Percentiles rank a stretch among this genome's conserved stretches.
Evolutionary conservation across 306 rosid genomes (phyloP).

Genomic region (Vigna unguiculata): DNA sequence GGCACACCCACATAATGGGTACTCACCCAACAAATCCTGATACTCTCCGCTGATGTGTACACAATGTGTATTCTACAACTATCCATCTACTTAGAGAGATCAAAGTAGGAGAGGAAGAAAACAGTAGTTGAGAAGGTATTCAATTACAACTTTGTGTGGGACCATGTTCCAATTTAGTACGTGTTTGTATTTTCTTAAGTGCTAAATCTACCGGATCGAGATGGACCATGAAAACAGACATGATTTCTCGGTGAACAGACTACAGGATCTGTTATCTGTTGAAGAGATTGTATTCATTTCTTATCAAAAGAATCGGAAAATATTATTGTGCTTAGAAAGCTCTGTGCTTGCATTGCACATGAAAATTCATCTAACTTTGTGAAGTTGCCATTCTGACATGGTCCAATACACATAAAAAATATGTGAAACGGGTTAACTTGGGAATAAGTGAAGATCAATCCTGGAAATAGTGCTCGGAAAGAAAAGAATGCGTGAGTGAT

Average conservation of each 20-base stretch:
- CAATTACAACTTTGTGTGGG: not conserved
- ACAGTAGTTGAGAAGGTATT: not conserved
- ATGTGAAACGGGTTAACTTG: constrained; percentile 25
- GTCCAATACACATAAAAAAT: not conserved
- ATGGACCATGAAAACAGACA: not conserved
- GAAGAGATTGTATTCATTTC: not conserved
- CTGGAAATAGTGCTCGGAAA: constrained; percentile 48
- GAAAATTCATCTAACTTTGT: constrained; percentile 36
- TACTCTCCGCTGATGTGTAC: not conserved
- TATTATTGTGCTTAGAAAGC: not conserved
- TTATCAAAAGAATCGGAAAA: not conserved
- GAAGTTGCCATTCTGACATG: constrained; percentile 39
- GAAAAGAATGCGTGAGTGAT: constrained; percentile 2
- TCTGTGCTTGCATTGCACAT: constrained; percentile 25
- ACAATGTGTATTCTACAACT: not conserved
- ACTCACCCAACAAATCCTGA: constrained; percentile 3
- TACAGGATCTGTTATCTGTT: not conserved
- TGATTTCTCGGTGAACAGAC: not conserved
- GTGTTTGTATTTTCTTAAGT: not conserved
- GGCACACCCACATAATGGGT: not conserved
- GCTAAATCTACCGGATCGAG: not conserved
- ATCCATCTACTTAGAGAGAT: not conserved
- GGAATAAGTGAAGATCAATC: constrained; percentile 42
- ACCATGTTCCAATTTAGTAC: not conserved
- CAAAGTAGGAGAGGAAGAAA: not conserved